These are phyloP conservation scores for Royoungia palumana DNA, from an alignment of 768 basidiomycete species.

Conservation along the genomic window DNA sequence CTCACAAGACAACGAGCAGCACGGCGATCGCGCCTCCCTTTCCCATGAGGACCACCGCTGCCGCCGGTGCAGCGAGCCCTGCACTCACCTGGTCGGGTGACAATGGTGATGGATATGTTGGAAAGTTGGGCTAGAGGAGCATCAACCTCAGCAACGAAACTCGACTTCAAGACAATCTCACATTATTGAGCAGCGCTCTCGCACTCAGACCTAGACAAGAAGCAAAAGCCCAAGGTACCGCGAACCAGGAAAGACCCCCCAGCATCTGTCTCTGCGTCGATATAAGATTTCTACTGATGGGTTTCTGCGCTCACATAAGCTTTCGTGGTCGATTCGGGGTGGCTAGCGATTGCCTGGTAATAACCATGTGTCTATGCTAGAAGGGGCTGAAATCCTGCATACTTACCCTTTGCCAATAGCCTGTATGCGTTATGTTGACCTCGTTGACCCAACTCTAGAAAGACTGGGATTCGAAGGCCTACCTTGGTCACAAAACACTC, in stretches of 20 bases:
- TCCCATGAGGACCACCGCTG: constrained; percentile 45
- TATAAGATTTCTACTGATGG: no score
- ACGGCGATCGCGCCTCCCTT: constrained; percentile 43
- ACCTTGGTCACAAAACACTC: constrained; percentile 53
- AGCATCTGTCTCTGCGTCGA: constrained; percentile 37
- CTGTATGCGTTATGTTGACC: constrained; percentile 16
- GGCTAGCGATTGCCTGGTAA: constrained; percentile 46
- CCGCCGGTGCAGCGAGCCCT: constrained; percentile 45
- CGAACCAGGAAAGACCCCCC: constrained; percentile 57
- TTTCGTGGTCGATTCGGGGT: constrained; percentile 48
- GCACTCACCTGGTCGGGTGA: constrained; percentile 38
- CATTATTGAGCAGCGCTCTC: constrained; percentile 33
- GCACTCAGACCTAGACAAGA: constrained; percentile 46
- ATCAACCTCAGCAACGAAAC: neutral
- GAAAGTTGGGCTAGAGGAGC: constrained; percentile 42
- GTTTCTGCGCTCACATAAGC: constrained; percentile 39
- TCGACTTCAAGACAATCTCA: constrained; percentile 5
- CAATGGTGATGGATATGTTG: constrained; percentile 48
- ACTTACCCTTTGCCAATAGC: constrained; percentile 52
- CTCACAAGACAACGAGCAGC: constrained; percentile 42
- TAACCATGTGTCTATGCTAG: neutral
- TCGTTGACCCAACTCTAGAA: neutral
- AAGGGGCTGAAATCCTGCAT: neutral
- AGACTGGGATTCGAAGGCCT: neutral
- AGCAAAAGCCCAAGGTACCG: constrained; percentile 51